These are phyloP conservation scores for Phyllosticta capitalensis DNA, from an alignment of 2,329 filamentous ascomycete species.

Conservation along the genomic window DNA sequence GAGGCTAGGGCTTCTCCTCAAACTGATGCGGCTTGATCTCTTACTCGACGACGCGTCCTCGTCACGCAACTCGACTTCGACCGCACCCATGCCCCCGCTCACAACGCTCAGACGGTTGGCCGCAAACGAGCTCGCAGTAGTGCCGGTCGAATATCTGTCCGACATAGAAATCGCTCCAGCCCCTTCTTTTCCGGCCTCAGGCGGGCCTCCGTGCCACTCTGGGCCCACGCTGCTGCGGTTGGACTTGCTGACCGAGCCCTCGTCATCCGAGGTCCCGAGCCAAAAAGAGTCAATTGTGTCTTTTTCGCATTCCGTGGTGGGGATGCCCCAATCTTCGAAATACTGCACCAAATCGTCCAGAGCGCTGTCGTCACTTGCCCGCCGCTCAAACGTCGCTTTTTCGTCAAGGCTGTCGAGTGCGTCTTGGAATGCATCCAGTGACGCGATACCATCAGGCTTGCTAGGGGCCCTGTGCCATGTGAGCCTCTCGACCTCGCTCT, in stretches of 20 bases:
- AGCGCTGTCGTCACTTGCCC: conserved; percentile 25
- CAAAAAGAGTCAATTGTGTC: conserved; percentile 5
- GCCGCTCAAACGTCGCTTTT: conserved; percentile 13
- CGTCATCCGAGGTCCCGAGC: conserved; percentile 18
- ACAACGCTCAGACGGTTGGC: not conserved
- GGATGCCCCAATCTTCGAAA: conserved; percentile 32
- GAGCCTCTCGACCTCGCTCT: not conserved
- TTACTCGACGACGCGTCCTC: conserved; percentile 1
- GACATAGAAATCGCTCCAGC: not conserved
- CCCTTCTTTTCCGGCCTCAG: not conserved
- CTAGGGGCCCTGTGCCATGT: not conserved
- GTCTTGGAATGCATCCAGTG: conserved; percentile 3
- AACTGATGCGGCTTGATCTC: not conserved
- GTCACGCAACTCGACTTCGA: not conserved
- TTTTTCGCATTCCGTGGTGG: not conserved
- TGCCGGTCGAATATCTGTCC: not conserved
- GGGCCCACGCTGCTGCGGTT: not conserved
- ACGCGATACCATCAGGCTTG: not conserved
- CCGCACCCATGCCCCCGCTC: conserved; percentile 4
- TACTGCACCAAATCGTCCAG: conserved; percentile 34
- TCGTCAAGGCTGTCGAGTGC: conserved; percentile 1
- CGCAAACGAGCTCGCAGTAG: not conserved
- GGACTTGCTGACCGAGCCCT: not conserved
- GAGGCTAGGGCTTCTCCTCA: not conserved
- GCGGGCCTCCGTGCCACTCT: not conserved